Percentiles rank a stretch among this genome's conserved stretches.
Evolutionary conservation across 352 stramenopile genomes (phyloP).

Genomic region (Globisporangium cylindrosporum): DNA sequence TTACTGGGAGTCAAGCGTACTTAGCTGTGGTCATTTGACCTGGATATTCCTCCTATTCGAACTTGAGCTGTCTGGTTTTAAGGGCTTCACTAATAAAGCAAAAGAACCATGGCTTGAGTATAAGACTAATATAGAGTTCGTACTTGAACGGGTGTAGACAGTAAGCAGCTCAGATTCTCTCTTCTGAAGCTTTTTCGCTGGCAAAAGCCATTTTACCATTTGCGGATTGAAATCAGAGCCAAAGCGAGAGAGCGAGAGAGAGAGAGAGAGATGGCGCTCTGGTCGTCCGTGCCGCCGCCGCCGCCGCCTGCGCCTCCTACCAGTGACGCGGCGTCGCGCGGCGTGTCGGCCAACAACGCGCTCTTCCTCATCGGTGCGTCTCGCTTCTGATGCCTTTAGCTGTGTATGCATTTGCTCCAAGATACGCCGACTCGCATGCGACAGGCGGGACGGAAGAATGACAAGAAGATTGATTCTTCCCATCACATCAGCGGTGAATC

Average conservation of each 20-base stretch:
- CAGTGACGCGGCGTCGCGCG: neutral
- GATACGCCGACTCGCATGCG: neutral
- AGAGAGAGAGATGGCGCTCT: neutral
- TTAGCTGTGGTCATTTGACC: neutral
- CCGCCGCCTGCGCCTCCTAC: constrained; percentile 14
- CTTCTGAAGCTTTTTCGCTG: neutral
- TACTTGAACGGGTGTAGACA: neutral
- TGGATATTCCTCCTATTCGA: neutral
- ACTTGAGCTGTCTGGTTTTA: neutral
- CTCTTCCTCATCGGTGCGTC: constrained; percentile 70
- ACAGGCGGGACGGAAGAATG: neutral
- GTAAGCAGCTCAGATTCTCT: neutral
- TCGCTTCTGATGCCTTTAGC: neutral
- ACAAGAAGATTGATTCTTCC: neutral
- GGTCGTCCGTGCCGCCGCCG: constrained; percentile 10
- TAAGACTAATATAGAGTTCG: neutral
- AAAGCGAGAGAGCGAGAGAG: neutral
- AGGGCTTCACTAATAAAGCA: neutral
- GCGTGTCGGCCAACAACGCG: constrained; percentile 55
- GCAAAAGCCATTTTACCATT: neutral
- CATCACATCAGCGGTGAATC: neutral
- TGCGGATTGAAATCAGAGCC: neutral
- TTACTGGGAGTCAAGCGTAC: neutral
- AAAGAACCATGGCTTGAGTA: neutral
- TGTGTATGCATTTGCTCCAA: neutral